Conservation (phyloP, 441 rosid species). For the Raphanus hybrid region DNA sequence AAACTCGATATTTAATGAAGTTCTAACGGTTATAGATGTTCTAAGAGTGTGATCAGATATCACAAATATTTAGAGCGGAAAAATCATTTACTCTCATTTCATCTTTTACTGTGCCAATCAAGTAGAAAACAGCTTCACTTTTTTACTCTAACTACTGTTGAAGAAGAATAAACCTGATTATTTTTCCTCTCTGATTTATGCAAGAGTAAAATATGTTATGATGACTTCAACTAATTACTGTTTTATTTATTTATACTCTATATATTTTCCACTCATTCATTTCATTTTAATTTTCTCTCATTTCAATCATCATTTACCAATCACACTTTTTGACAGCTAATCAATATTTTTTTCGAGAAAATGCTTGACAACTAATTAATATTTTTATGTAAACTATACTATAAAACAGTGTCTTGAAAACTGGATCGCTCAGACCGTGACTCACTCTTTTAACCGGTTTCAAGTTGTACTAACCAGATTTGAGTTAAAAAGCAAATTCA, state of each 20-base stretch:
- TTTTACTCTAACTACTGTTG: background rate
- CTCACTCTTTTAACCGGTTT: too few relatives aligned
- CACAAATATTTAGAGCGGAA: background rate
- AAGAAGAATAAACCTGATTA: background rate
- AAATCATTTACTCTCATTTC: background rate
- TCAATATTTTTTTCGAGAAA: too few relatives aligned
- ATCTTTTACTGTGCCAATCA: background rate
- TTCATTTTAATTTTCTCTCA: background rate
- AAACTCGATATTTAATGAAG: too few relatives aligned
- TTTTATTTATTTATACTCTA: too few relatives aligned
- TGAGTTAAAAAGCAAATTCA: too few relatives aligned
- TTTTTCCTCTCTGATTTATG: background rate
- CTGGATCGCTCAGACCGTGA: too few relatives aligned
- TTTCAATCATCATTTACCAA: background rate
- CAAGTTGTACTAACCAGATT: too few relatives aligned
- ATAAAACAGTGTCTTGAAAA: too few relatives aligned
- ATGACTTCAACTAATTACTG: background rate
- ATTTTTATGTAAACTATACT: too few relatives aligned
- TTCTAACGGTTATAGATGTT: too few relatives aligned
- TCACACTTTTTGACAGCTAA: background rate
- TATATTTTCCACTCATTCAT: background rate
- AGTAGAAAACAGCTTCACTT: background rate
- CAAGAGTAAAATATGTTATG: background rate
- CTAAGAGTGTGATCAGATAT: too few relatives aligned
- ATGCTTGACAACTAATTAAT: too few relatives aligned